Evolutionary conservation across 805 yeast species (phyloP), one percentile per base, ranked within the genome.

Genomic region (Suhomyces kilbournensis): DNA sequence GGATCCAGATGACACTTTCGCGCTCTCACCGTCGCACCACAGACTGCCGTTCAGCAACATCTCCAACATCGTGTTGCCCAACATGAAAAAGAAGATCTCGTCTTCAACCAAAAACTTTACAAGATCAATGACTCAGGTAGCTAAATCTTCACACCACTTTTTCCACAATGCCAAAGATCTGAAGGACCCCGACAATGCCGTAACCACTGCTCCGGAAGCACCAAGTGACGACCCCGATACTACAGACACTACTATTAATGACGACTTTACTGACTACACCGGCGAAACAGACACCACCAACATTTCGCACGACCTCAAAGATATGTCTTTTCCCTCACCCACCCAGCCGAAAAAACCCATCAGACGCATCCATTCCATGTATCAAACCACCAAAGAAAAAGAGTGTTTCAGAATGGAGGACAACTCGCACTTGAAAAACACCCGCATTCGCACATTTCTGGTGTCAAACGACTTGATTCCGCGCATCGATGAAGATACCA

Each of bases 331-430:
- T 4, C 46, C 44, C 42, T 42, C 45, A 6, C 45, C 45, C 30
- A 56, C 12, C 54, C 58, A 12, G 54, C 39, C 51, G 23, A 40
- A 48, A 59, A 68, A 48, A 30, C 65, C 75, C 64, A 77, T 79
- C 53, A 71, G 90, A 49, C 75, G 90, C 48, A 83, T 85, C 17
- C 88, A 84, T 60, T 83, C 88, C 46, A 82, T 86, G 88, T 84
- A 79, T 66, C 84, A 84, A 56, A 79, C 64, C 70, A 76, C 71
- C 50, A 72, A 65, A 57, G 72, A 62, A 44, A 61, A 53, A 45
- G 62, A 60, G 48, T 49, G 57, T 57, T 54, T 51, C 30, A 46
- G 54, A 26, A 57, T 60, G 57, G 63, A 66, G 43, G 73, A 68
- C 54, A 69, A 70, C 55, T 70, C 72, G 20, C 69, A 64, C 54